phyloP scores from a whole-genome alignment of 2,329 filamentous ascomycete species.

The Cyphellophora attinorum region DNA sequence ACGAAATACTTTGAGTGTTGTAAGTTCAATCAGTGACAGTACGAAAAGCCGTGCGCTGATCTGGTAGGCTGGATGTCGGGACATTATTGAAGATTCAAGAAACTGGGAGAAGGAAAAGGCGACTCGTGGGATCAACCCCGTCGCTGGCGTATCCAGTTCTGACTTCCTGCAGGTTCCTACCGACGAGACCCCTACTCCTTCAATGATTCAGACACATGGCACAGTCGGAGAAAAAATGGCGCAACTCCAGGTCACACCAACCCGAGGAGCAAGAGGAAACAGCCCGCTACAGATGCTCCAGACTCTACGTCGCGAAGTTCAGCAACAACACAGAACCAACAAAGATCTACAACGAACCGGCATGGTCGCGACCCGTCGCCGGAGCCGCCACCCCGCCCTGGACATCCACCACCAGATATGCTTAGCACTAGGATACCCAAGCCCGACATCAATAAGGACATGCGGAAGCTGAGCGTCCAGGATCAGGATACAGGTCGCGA shows the following conservation, averaged over 20 bases:
- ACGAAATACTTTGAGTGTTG: conserved; percentile 11
- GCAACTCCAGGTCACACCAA: conserved; percentile 10
- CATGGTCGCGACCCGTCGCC: neutral
- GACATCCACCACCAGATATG: neutral
- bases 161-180: conserved; percentile 10
- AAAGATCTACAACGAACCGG: neutral
- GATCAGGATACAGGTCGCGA: too few species aligned
- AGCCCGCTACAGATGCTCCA: neutral
- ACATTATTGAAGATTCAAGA: conserved; percentile 14
- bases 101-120: conserved; percentile 15
- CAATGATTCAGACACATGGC: conserved; percentile 13
- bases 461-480: neutral
- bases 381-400: neutral
- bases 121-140: conserved; percentile 8
- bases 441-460: neutral
- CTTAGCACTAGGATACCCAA: neutral
- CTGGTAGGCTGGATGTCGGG: conserved; percentile 12
- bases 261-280: conserved; percentile 3
- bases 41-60: too few species aligned
- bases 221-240: conserved; percentile 9
- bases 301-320: too few species aligned
- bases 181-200: conserved; percentile 12
- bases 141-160: conserved; percentile 2
- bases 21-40: too few species aligned
- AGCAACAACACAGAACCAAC: too few species aligned